Evolutionary conservation across 1,139 yeast species (phyloP), one percentile per base, ranked within the genome.

Genomic region (Pneumocystis canis): DNA sequence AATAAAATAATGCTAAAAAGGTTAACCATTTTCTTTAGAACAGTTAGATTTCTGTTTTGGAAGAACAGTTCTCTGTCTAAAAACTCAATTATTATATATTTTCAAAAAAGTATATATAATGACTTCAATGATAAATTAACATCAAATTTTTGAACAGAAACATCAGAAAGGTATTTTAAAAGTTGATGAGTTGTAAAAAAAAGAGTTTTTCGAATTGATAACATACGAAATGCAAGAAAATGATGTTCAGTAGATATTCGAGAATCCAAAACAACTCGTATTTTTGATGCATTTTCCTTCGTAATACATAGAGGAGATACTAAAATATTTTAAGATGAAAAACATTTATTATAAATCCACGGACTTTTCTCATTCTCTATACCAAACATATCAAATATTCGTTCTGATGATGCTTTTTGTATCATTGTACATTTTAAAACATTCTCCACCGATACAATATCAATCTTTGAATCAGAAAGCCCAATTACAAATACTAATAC

Each of bases 401-500:
- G 78, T 64, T 86, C 96, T 67, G 87, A 90, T 69, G 83, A 83
- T 63, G 96, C 97, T 71, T 88, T 77, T 74, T 96, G 82, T 68
- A 95, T 95, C 67, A 89, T 96, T 75, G 89, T 89, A 61, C 82
- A 87, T 61, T 78, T 79, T 20, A 89, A 87, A 59, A 83, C 79
- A 66, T 79, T 77, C 60, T 95, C 90, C 66, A 89, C 79, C 39
- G 79, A 71, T 31, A 79, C 77, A 5, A 85, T 75, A 61, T 95
- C 89, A 53, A 96, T 87, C 61, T 78, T 77, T 6, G 96, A 86
- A 20, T 68, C 63, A 62, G 82, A 82, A 68, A 86, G 79, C 6
- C 96, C 95, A 71, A 89, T 80, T 47, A 89, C 88, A 60, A 89
- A 82, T 39, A 89, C 80, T 60, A 96, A 96, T 61, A 86, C 83